Base-by-base conservation (phyloP, 305 asterid species). In the Fraxinus albicans region DNA sequence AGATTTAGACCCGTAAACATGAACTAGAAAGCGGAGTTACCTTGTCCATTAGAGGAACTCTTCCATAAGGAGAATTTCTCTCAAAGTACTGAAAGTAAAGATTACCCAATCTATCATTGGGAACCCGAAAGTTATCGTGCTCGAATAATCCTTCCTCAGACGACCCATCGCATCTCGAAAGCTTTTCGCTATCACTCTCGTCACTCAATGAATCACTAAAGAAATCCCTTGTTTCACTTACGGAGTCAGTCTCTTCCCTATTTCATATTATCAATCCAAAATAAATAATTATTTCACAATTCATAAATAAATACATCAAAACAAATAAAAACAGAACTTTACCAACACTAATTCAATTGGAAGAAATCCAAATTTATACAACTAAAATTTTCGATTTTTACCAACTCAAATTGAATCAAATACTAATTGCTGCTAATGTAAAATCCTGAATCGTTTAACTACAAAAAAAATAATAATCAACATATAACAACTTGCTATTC, bases 131-230 rank as follows among this genome's bases (percentile, higher is more conserved):
- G 80, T 86, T 85, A 80, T 96, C 97, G 47, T 90, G 94, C 82
- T 95, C 98, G 21, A 72, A 90, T 6, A 86, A 70, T 33, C 97
- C 98, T 85, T 96, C 99, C 72, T 96, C 99, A 0, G 99, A 96
- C 1, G 99, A 93, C 36, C 99, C 98, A 67, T 96, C 98, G 93
- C 98, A 93, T 90, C 98, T 92, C 23, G 98, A 96, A 12, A 87
- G 85, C 93, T 92, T 94, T 53, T 96, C 99, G 53, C 97, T 88
- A 91, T 96, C 99, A 77, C 98, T 93, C 90, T 93, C 99, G 8
- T 96, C 98, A 40, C 99, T 96, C 77, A 88, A 90, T 25, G 98
- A 93, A 84, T 96, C 99, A 42, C 98, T 96, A 77, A 83, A 96
- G 9, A 97, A 96, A 83, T 96, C 98, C 90, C 98, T 89, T 5